Conservation (phyloP, 2,329 filamentous ascomycete species). For the Beauveria sp. region DNA sequence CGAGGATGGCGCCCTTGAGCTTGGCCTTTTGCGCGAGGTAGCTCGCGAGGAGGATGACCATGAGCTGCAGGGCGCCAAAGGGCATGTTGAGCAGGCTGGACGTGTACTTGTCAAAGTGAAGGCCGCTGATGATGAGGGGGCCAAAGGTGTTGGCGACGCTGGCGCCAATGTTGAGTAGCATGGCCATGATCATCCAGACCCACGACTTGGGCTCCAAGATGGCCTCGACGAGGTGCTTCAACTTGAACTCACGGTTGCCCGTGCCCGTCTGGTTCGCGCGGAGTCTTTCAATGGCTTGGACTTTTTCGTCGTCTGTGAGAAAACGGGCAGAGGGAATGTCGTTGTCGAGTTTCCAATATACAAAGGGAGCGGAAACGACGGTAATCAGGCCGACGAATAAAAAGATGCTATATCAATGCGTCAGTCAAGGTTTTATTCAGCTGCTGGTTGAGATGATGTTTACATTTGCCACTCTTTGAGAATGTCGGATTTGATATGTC, state of each 20-base stretch:
- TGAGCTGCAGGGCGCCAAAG: constrained; percentile 53
- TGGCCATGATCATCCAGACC: constrained; percentile 51
- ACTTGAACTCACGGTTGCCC: constrained; percentile 61
- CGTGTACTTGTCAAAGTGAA: constrained; percentile 50
- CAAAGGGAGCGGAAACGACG: constrained; percentile 46
- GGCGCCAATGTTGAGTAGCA: constrained; percentile 58
- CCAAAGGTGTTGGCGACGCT: constrained; percentile 58
- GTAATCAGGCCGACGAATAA: constrained; percentile 55
- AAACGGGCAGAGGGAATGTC: constrained; percentile 48
- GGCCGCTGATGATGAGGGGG: constrained; percentile 51
- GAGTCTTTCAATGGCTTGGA: constrained; percentile 63
- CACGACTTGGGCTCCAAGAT: constrained; percentile 44
- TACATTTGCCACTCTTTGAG: constrained; percentile 14
- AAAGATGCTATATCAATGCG: constrained; percentile 35
- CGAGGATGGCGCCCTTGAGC: constrained; percentile 49
- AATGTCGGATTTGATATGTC: constrained; percentile 35
- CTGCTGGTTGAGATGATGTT: not conserved
- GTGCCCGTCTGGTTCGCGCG: constrained; percentile 69
- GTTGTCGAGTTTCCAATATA: constrained; percentile 54
- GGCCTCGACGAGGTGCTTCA: constrained; percentile 52
- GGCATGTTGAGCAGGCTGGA: constrained; percentile 60
- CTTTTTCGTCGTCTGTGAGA: constrained; percentile 57
- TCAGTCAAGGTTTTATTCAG: not conserved
- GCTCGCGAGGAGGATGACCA: constrained; percentile 51
- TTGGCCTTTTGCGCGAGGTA: constrained; percentile 49